Percentiles rank a stretch among this genome's conserved stretches.
Evolutionary conservation across 1,284 basidiomycete genomes (phyloP).

Genomic region (Sporisorium exsertum): DNA sequence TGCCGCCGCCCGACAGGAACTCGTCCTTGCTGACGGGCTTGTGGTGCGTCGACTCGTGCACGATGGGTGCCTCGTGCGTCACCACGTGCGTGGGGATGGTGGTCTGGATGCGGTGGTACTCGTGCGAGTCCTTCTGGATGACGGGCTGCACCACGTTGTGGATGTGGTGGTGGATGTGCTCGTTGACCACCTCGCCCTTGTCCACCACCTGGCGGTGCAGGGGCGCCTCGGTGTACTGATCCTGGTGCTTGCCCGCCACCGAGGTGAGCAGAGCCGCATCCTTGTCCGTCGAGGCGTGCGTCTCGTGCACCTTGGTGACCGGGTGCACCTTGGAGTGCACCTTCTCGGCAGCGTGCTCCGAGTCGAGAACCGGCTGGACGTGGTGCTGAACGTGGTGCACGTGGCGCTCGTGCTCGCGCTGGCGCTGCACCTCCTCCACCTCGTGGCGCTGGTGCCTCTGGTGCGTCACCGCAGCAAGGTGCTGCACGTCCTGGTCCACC

Average conservation of each 20-base stretch:
- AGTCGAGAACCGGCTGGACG: conserved; percentile 67
- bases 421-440: conserved; percentile 67
- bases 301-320: conserved; percentile 61
- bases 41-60: conserved; percentile 65
- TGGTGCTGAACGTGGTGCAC: conserved; percentile 69
- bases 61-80: conserved; percentile 68
- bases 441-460: conserved; percentile 67
- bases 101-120: conserved; percentile 68
- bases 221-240: conserved; percentile 55
- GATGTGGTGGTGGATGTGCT: conserved; percentile 68
- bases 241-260: conserved; percentile 62
- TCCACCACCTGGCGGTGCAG: conserved; percentile 65
- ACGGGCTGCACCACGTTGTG: conserved; percentile 70
- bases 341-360: conserved; percentile 65
- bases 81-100: conserved; percentile 62
- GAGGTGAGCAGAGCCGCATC: conserved; percentile 65
- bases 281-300: conserved; percentile 68
- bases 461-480: conserved; percentile 66
- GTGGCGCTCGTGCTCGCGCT: conserved; percentile 68
- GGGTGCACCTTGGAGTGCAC: conserved; percentile 61
- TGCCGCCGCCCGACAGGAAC: conserved; percentile 62
- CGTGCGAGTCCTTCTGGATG: conserved; percentile 68
- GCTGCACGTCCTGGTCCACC: conserved; percentile 68
- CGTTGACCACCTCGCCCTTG: conserved; percentile 67
- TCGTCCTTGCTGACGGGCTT: conserved; percentile 64